A percentile compares a stretch with the other conserved stretches of the same genome.
These are phyloP conservation scores for Sparassis latifolia DNA, from an alignment of 1,284 basidiomycete genomes.

Conservation along the genomic window DNA sequence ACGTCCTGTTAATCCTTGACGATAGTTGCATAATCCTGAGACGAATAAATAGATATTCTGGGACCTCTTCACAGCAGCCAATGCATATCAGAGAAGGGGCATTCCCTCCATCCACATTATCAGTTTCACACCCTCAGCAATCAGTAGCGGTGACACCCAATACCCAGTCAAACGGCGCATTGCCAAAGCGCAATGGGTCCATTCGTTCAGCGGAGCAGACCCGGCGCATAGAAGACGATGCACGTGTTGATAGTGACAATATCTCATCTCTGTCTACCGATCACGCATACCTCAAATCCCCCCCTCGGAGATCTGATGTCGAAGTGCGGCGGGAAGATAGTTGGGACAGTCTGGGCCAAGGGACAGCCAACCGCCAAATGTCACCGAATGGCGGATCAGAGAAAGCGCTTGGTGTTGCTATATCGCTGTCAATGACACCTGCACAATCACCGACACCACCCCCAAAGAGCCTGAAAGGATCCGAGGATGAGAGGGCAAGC, in stretches of 20 bases:
- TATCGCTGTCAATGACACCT: slow-evolving; percentile 5
- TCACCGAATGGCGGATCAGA: slow-evolving; percentile 17
- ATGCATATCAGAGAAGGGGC: slow-evolving; percentile 62
- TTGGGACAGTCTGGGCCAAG: slow-evolving; percentile 25
- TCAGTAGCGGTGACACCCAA: too few relatives aligned
- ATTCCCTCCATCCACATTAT: slow-evolving; percentile 45
- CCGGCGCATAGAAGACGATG: too few relatives aligned
- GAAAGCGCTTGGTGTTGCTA: slow-evolving; percentile 10
- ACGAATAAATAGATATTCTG: too few relatives aligned
- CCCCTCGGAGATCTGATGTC: slow-evolving; percentile 12
- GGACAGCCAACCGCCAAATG: slow-evolving; percentile 9
- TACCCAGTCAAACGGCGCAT: too few relatives aligned
- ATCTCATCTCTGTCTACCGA: neutral
- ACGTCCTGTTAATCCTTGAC: too few relatives aligned
- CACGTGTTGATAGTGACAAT: too few relatives aligned
- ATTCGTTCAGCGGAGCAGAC: too few relatives aligned
- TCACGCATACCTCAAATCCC: slow-evolving; percentile 4
- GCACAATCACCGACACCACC: slow-evolving; percentile 28
- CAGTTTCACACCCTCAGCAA: slow-evolving; percentile 6
- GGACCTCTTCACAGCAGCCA: slow-evolving; percentile 13
- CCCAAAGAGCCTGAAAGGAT: slow-evolving; percentile 38
- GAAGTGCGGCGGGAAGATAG: slow-evolving; percentile 25
- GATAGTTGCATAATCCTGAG: too few relatives aligned
- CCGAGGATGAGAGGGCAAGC: slow-evolving; percentile 16
- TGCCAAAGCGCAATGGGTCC: too few relatives aligned